Conservation (phyloP, 306 rosid species). For the Cucumis hystrix region DNA sequence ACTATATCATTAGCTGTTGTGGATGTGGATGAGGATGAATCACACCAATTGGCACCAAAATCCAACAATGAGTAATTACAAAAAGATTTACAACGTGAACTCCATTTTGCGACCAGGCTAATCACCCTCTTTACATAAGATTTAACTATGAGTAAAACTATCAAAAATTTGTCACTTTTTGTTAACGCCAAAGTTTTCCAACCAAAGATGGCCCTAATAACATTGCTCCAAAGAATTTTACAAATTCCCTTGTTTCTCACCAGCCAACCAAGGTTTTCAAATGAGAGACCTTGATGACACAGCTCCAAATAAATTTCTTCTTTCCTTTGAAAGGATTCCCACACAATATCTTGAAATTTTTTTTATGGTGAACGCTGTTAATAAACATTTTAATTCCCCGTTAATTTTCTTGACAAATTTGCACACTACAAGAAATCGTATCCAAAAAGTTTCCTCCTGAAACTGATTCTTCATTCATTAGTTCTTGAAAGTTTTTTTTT, state of each 20-base stretch:
- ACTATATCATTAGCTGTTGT: too few species aligned
- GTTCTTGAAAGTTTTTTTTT: not conserved
- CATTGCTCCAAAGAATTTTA: not conserved
- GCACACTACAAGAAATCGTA: not conserved
- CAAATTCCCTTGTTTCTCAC: not conserved
- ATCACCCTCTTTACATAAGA: not conserved
- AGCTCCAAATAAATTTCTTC: not conserved
- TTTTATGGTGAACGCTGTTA: not conserved
- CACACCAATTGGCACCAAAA: not conserved
- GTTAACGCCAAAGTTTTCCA: not conserved
- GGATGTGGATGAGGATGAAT: too few species aligned
- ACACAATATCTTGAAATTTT: not conserved
- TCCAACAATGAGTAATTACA: not conserved
- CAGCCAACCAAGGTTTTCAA: not conserved
- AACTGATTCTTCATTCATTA: not conserved
- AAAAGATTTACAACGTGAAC: not conserved
- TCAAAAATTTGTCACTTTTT: not conserved
- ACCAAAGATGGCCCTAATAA: not conserved
- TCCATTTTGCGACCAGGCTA: not conserved
- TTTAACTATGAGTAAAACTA: not conserved
- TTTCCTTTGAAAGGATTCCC: not conserved
- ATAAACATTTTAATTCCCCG: not conserved
- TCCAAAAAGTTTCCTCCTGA: not conserved
- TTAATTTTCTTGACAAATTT: not conserved
- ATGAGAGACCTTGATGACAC: not conserved